Base-by-base conservation (phyloP, 108 stramenopile species). In the Schizochytrium sp. region DNA sequence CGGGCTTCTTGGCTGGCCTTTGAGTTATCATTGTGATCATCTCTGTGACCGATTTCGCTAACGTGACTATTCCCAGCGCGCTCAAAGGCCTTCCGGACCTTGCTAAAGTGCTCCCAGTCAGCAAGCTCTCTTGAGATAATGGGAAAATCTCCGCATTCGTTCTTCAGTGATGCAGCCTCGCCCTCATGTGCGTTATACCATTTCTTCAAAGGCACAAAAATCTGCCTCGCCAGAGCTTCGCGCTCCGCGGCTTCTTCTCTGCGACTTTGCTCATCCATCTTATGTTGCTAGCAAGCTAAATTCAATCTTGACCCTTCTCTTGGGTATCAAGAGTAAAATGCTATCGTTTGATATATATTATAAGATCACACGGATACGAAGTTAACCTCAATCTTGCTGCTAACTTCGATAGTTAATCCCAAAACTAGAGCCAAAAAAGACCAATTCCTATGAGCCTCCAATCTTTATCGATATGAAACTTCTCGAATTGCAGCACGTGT, bases 81-180 rank as follows among this genome's bases (percentile, higher is more conserved):
- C 50, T 55, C 50, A 53, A 55, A 83, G 38, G 47, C 76, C 76
- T 83, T 55, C 17, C 53, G 76, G 2, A 83, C 76, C 28, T 83
- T 49, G 50, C 40, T 40, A 28, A 83, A 83, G 2, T 83, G 76
- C 76, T 12, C 15, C 76, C 76, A 83, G 53, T 8, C 5, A 47
- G 50, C 76, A 40, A 83, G 76, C 47, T 49, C 47, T 10, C 28
- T 49, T 17, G 76, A 55, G 10, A 55, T 55, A 53, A 55, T 55
- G 53, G 76, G 76, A 42, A 83, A 83, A 55, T 83, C 76, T 8
- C 47, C 45, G 53, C 47, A 83, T 53, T 83, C 76, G 17, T 53
- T 46, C 5, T 40, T 47, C 76, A 83, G 64, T 38, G 19, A 17
- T n/a, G 17, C 59, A 17, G 28, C 1, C 17, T 69, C 64, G 64